These are phyloP conservation scores for Picochlorum sp. DNA, from an alignment of 139 green algal genomes.

Conservation along the genomic window DNA sequence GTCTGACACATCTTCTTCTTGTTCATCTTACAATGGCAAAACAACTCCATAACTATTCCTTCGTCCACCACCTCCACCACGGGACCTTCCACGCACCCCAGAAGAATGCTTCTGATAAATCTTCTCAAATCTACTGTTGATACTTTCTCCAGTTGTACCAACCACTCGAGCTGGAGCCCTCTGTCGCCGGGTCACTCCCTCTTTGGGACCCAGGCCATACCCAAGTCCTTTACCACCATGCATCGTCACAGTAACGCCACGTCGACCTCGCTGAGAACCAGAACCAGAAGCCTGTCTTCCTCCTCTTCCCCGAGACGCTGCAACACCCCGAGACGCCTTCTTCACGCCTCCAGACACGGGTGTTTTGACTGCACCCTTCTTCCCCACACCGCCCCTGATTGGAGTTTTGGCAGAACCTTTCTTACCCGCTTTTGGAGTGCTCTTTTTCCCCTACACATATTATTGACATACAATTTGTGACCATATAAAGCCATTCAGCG, in stretches of 20 bases:
- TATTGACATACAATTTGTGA: too few relatives aligned
- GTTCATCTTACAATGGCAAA: background rate
- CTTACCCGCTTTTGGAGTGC: too few relatives aligned
- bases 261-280: background rate
- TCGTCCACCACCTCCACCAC: background rate
- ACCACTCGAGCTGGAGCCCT: background rate
- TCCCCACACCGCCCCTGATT: too few relatives aligned
- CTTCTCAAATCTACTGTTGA: conserved; percentile 4
- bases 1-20: background rate
- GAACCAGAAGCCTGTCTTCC: background rate
- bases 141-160: background rate
- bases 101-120: conserved; percentile 1
- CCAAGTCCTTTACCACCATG: conserved; percentile 1
- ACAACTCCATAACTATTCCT: background rate
- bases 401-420: too few relatives aligned
- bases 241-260: background rate
- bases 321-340: background rate
- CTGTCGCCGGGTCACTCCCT: background rate
- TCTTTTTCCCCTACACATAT: too few relatives aligned
- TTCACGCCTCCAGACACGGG: background rate
- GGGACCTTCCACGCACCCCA: too few relatives aligned
- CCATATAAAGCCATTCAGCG: too few relatives aligned
- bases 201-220: conserved; percentile 1
- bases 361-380: background rate
- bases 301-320: background rate